Percentiles rank a stretch among this genome's conserved stretches.
Conservation (phyloP, 805 yeast species). For the Metschnikowia rubicola region DNA sequence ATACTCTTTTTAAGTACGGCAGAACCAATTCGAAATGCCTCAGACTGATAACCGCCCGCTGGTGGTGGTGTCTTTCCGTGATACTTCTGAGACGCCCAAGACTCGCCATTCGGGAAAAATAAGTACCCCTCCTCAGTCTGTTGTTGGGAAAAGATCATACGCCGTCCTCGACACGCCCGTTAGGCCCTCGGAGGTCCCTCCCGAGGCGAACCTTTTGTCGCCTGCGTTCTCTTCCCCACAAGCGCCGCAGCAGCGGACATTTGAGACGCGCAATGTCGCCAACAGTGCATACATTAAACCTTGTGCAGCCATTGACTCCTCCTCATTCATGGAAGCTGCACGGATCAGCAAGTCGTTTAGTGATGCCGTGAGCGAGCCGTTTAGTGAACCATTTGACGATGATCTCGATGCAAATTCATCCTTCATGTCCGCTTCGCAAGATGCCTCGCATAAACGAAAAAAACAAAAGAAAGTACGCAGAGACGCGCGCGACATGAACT, state of each 20-base stretch:
- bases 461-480: constrained; percentile 28
- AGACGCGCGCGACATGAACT: constrained; percentile 31
- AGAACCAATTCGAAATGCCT: background rate
- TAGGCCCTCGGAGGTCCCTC: constrained; percentile 5
- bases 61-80: background rate
- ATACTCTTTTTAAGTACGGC: no score
- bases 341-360: constrained; percentile 3
- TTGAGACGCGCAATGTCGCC: constrained; percentile 3
- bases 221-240: constrained; percentile 54
- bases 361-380: constrained; percentile 4
- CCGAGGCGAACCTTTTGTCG: constrained; percentile 26
- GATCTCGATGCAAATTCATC: background rate
- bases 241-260: constrained; percentile 15
- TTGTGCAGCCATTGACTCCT: constrained; percentile 13
- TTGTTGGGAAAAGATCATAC: constrained; percentile 17
- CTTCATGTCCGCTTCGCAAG: background rate
- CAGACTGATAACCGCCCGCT: background rate
- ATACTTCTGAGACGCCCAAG: constrained; percentile 24
- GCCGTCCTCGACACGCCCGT: constrained; percentile 21
- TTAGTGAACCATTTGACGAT: constrained; percentile 1
- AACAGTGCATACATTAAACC: constrained; percentile 11
- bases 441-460: constrained; percentile 15
- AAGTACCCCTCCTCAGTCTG: constrained; percentile 38
- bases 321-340: constrained; percentile 8
- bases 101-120: constrained; percentile 22